A percentile compares a stretch with the other conserved stretches of the same genome.
These are phyloP conservation scores for Umbelopsis vinacea DNA, from an alignment of 192 early-diverging fungal species.

Conservation along the genomic window DNA sequence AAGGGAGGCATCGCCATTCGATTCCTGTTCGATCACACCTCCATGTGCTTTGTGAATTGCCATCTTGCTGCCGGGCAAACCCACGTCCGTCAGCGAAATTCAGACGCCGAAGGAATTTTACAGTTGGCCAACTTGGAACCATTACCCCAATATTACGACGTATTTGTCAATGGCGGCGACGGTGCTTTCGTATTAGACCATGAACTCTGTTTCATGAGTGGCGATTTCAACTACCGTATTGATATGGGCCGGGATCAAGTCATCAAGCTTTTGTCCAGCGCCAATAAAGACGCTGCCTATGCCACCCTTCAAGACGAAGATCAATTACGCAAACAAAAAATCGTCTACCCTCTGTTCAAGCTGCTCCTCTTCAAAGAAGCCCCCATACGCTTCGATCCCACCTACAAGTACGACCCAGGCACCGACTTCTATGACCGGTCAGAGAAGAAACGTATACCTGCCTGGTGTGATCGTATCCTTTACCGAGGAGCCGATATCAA, in stretches of 20 bases:
- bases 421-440: conserved; percentile 87
- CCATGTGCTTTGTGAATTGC: conserved; percentile 85
- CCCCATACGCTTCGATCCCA: conserved; percentile 84
- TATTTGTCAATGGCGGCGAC: conserved; percentile 84
- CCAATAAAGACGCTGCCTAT: conserved; percentile 42
- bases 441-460: conserved; percentile 92
- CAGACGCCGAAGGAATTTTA: conserved; percentile 71
- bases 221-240: conserved; percentile 97
- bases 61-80: conserved; percentile 89
- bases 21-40: conserved; percentile 76
- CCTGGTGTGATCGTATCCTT: conserved; percentile 96
- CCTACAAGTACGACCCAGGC: conserved; percentile 96
- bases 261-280: conserved; percentile 38
- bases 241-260: conserved; percentile 70
- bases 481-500: conserved; percentile 54
- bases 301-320: conserved; percentile 64
- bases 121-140: conserved; percentile 42
- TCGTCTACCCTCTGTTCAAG: conserved; percentile 71
- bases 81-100: conserved; percentile 72
- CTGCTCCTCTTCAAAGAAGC: conserved; percentile 79
- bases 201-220: conserved; percentile 74
- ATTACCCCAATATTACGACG: conserved; percentile 41
- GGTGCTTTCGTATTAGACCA: conserved; percentile 85
- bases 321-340: conserved; percentile 59
- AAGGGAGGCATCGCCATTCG: conserved; percentile 85